Base-by-base conservation (phyloP, 2,329 filamentous ascomycete genomes). In the Phyllosticta citrichinensis region DNA sequence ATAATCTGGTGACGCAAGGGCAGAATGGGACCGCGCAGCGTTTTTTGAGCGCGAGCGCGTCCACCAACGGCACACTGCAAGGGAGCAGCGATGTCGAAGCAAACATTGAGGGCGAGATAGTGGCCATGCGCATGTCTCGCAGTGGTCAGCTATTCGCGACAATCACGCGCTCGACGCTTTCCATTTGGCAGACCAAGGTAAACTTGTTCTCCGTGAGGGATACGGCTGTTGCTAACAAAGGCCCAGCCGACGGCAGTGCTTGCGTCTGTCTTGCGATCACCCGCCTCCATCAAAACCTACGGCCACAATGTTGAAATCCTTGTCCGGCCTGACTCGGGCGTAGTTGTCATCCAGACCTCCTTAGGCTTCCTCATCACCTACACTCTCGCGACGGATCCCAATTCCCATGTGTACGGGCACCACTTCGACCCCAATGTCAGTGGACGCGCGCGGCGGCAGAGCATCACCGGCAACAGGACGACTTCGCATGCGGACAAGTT, bases 151-250 rank as follows among this genome's bases (percentile, higher is more conserved):
- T 88, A 64, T 97, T 99, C 75, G 89, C 89, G 57, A 91, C 91
- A 55, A 90, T 97, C 70, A 97, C 93, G 0, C 78, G 83, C 5
- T 89, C 89, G 1, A 88, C 89, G 12, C 84, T 99, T 73, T 91
- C 89, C n/a, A 82, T 99, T 66, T 99, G 94, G 94, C 94, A 99
- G 77, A 93, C 90, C 60, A 93, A 93, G 82, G 91, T 91, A 80
- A 63, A 79, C 64, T 60, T 33, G 14, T n/a, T 68, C 35, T 52
- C 22, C 53, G 55, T 57, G 56, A 63, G 60, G 56, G 52, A n/a
- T 62, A 54, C 52, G 61, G 55, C 53, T 54, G 3, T 22, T 47
- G 40, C 40, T 47, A 47, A 47, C 40, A 47, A 47, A 47, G n/a
- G 14, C 71, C 25, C 60, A 96, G 88, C 94, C 94, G 56, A 92